Base-by-base conservation (phyloP, 2,329 filamentous ascomycete genomes). In the Ophiobolus disseminans region DNA sequence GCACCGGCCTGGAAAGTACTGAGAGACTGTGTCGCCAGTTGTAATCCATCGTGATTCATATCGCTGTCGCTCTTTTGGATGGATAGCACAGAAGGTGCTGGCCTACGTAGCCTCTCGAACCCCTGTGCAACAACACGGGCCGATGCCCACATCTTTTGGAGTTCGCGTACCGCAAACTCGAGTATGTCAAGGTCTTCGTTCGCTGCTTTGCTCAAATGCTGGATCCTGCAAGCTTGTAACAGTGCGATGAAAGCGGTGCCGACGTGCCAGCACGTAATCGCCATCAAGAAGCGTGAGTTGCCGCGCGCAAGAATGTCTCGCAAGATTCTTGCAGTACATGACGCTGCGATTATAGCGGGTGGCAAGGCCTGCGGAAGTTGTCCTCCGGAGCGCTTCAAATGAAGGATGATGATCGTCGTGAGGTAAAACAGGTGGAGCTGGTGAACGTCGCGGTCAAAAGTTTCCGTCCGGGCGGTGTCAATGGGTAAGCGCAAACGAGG, bases 111-210 rank as follows among this genome's bases (percentile, higher is more conserved):
- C 17, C 60, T 50, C 22, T 60, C 51, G 16, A 63, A 60, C 13
- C 60, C 60, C 38, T 55, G 50, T 10, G 46, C 49, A 19, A 63
- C 51, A 19, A 63, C 57, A 40, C 60, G 60, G 13, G 60, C 60
- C 2, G 60, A 59, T 30, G 57, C 60, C 60, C 60, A 63, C 60
- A 60, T 63, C 32, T 57, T 55, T 26, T 60, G 57, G 25, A 63
- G 40, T 23, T 63, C 53, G 45, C 53, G 59, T 31, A 52, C 52
- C n/a, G 53, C 50, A 20, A 55, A 53, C 2, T 21, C 23, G 2
- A 63, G 50, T 10, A 63, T 53, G 17, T 63, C 55, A 7, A 63
- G 26, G 25, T 62, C 59, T 22, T 57, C 54, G 25, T 62, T 60
- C 3, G 59, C 59, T 16, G 37, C 55, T 23, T 45, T 50, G 14